Base-by-base conservation (phyloP, 192 early-diverging fungal genomes). In the Backusella sp. region DNA sequence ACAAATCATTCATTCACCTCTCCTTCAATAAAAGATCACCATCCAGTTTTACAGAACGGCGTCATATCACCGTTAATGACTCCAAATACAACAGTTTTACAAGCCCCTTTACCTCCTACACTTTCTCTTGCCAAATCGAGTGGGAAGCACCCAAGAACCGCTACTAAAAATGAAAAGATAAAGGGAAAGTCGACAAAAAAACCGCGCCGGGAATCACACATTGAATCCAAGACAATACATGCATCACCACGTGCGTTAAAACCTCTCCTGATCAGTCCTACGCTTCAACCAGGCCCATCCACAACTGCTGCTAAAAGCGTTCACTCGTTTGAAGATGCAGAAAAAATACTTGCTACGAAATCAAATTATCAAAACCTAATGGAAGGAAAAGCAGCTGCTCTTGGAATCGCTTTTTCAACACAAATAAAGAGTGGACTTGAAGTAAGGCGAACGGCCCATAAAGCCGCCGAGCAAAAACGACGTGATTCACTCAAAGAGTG, bases 401-500 rank as follows among this genome's bases (percentile, higher is more conserved):
- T 97, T 5, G 94, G 95, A 5, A 86, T 97, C 28, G 86, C 83
- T 4, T 95, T 94, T 83, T 86, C 89, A 66, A 81, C 86, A 19
- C 91, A 96, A 73, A 87, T 96, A 35, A 89, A 93, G 39, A 88
- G 89, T 6, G 92, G 93, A 0, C 82, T 97, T 59, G 95, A 97
- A 80, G 82, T 89, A 0, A 91, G 95, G 11, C 91, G 92, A n/a
- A 94, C 92, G 14, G 92, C 90, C 17, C 98, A 99, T 84, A 97
- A 98, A 82, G 92, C 95, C 53, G 96, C 96, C 3, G 98, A 99
- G 80, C 98, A 99, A 81, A 95, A 94, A 79, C 92, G 98, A 12
- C 88, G 98, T 8, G 98, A 99, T 76, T 93, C 93, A 35, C 89
- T 99, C 5, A 98, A 98, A 73, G 81, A 91, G 53, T 94, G 92